These are phyloP conservation scores for Microbotryum violaceum DNA, from an alignment of 1,284 basidiomycete genomes.

Conservation along the genomic window DNA sequence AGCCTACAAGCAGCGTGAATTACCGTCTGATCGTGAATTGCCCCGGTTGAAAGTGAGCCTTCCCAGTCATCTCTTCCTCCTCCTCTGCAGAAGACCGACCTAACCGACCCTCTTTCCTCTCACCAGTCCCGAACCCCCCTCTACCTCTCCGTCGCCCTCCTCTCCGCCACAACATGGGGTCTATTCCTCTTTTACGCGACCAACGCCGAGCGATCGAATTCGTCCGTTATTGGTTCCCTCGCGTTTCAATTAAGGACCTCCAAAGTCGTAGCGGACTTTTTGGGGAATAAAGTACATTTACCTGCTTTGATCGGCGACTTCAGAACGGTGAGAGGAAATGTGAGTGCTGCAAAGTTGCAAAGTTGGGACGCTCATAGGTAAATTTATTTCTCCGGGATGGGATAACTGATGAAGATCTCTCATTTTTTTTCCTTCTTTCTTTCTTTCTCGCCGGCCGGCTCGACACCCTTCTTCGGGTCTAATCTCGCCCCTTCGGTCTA, in stretches of 20 bases:
- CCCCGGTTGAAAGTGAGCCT: constrained; percentile 11
- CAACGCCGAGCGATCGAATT: constrained; percentile 30
- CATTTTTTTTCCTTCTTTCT: neutral
- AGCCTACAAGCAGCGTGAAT: no score
- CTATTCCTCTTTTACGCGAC: constrained; percentile 31
- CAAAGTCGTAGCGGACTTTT: constrained; percentile 22
- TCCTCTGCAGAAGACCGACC: neutral
- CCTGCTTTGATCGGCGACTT: constrained; percentile 27
- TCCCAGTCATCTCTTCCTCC: neutral
- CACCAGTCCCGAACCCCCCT: constrained; percentile 27
- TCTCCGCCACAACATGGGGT: constrained; percentile 20
- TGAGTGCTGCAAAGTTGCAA: no score
- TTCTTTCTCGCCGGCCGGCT: no score
- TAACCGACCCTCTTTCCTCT: neutral
- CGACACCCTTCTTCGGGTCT: no score
- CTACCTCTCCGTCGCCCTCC: constrained; percentile 20
- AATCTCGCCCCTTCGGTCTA: no score
- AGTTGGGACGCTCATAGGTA: no score
- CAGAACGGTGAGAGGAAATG: constrained; percentile 29
- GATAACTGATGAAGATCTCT: neutral
- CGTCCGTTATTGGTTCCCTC: constrained; percentile 24
- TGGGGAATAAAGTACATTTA: constrained; percentile 26
- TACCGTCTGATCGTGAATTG: constrained; percentile 5
- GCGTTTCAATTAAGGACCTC: constrained; percentile 26
- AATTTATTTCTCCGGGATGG: no score